Conservation (phyloP, 352 stramenopile genomes). For the Aphanomyces cochlioides region DNA sequence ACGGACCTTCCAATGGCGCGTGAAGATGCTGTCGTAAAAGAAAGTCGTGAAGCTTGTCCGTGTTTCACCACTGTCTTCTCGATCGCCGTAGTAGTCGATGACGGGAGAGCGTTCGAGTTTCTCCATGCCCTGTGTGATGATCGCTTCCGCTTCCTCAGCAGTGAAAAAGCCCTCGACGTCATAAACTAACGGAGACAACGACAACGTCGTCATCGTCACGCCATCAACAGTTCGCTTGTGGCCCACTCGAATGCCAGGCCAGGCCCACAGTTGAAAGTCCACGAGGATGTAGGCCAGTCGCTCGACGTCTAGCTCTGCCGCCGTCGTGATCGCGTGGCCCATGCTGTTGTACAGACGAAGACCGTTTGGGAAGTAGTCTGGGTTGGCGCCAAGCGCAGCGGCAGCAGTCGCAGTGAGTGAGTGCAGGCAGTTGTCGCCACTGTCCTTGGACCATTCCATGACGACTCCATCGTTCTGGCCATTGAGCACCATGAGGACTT, state of each 20-base stretch:
- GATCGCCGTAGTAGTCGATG: slow-evolving; percentile 46
- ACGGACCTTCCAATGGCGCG: slow-evolving; percentile 48
- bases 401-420: too few relatives aligned
- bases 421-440: too few relatives aligned
- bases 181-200: slow-evolving; percentile 58
- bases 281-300: slow-evolving; percentile 48
- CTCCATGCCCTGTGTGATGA: slow-evolving; percentile 51
- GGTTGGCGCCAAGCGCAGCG: too few relatives aligned
- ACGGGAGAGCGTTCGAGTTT: slow-evolving; percentile 54
- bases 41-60: slow-evolving; percentile 68
- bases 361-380: too few relatives aligned
- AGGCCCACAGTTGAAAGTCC: slow-evolving; percentile 67
- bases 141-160: slow-evolving; percentile 50
- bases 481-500: too few relatives aligned
- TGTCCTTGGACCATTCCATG: too few relatives aligned
- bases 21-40: slow-evolving; percentile 57
- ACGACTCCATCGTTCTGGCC: too few relatives aligned
- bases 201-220: slow-evolving; percentile 57
- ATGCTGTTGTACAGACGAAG: too few relatives aligned
- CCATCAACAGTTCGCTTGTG: slow-evolving; percentile 47
- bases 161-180: slow-evolving; percentile 60
- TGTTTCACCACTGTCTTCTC: slow-evolving; percentile 45
- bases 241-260: slow-evolving; percentile 62
- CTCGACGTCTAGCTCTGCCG: too few relatives aligned
- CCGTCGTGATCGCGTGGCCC: too few relatives aligned